phyloP scores from a whole-genome alignment of 1,284 basidiomycete genomes.

The Sporisorium iseilematis-ciliati region DNA sequence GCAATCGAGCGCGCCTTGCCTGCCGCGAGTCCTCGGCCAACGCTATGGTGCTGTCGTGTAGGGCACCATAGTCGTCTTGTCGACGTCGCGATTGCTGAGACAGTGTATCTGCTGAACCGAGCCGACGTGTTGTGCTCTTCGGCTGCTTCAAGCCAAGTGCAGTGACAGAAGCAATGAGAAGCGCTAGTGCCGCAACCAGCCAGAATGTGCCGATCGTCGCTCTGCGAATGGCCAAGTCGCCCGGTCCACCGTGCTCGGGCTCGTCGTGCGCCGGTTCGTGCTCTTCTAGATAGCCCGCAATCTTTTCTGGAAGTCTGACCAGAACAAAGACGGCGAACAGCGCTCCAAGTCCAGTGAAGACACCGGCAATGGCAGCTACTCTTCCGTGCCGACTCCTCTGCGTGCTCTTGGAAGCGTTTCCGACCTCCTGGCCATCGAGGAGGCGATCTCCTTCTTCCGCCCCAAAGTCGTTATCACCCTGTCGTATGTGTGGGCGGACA shows the following conservation, averaged over 20 bases:
- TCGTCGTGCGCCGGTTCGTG: not conserved
- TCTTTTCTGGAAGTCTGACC: slow-evolving; percentile 47
- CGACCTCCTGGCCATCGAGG: not conserved
- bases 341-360: slow-evolving; percentile 53
- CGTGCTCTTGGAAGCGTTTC: not conserved
- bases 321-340: slow-evolving; percentile 56
- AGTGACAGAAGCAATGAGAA: slow-evolving; percentile 25
- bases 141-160: slow-evolving; percentile 25
- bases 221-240: slow-evolving; percentile 29
- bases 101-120: slow-evolving; percentile 5
- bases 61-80: slow-evolving; percentile 30
- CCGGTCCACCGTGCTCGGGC: not conserved
- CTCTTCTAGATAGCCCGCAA: slow-evolving; percentile 37
- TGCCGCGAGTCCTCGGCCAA: slow-evolving; percentile 30
- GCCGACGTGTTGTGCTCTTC: not conserved
- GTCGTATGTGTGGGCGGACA: not conserved
- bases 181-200: slow-evolving; percentile 43
- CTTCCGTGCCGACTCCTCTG: slow-evolving; percentile 33
- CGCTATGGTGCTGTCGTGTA: slow-evolving; percentile 39
- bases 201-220: slow-evolving; percentile 43
- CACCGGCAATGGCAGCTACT: slow-evolving; percentile 46
- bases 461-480: not conserved
- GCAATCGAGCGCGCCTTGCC: slow-evolving; percentile 37
- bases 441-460: not conserved
- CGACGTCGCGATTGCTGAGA: slow-evolving; percentile 2